phyloP scores from a whole-genome alignment of 2,329 filamentous ascomycete species.

The Zasmidium citrigriseum region DNA sequence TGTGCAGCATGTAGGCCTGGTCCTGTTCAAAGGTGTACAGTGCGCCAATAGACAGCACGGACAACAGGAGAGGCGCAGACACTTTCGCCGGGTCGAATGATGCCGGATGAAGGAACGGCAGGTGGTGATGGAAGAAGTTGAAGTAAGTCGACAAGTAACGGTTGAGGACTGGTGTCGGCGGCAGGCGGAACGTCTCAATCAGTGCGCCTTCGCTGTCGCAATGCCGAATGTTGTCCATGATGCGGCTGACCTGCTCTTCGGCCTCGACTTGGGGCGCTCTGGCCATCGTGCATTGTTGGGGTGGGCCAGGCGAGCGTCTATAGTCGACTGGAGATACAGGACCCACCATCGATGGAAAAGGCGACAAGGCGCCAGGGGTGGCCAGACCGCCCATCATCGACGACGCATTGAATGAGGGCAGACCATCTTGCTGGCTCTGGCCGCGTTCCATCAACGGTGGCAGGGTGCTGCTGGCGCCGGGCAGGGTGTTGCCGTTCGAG shows the following conservation, averaged over 20 bases:
- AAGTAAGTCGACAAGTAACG: constrained; percentile 95
- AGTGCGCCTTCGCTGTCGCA: constrained; percentile 81
- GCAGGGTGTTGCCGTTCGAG: constrained; percentile 24
- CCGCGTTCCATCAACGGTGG: constrained; percentile 64
- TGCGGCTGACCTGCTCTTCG: constrained; percentile 81
- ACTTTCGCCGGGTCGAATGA: constrained; percentile 82
- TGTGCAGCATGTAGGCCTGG: constrained; percentile 94
- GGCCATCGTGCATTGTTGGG: constrained; percentile 63
- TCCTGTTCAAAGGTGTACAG: constrained; percentile 97
- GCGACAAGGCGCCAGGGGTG: constrained; percentile 73
- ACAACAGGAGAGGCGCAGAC: constrained; percentile 80
- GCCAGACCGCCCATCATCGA: constrained; percentile 68
- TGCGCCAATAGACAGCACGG: constrained; percentile 91
- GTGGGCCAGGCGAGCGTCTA: constrained; percentile 68
- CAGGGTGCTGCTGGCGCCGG: constrained; percentile 48
- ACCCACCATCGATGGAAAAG: constrained; percentile 67
- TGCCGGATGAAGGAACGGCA: constrained; percentile 91
- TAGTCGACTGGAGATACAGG: constrained; percentile 70
- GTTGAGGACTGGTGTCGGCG: constrained; percentile 78
- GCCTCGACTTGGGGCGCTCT: constrained; percentile 77
- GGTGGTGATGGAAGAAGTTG: constrained; percentile 91
- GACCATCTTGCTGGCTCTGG: constrained; percentile 43
- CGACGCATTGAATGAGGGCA: constrained; percentile 64
- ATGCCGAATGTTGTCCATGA: constrained; percentile 81
- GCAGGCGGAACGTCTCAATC: constrained; percentile 86